Evolutionary conservation across 768 basidiomycete genomes (phyloP).

Genomic region (Naganishia randhawae): DNA sequence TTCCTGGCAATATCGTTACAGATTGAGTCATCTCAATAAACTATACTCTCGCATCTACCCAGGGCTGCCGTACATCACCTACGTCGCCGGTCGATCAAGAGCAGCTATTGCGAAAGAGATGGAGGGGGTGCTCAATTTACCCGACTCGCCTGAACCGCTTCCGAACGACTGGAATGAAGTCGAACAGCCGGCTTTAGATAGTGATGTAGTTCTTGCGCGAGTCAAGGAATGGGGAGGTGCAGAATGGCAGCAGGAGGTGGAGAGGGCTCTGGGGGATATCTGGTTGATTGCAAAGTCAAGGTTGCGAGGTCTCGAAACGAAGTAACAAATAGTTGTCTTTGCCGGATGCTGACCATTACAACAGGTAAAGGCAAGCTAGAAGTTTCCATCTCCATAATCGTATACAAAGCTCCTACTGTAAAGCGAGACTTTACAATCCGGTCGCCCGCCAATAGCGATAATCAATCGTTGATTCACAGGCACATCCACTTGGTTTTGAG

Average conservation of each 20-base stretch:
- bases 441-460: no score
- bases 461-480: not conserved
- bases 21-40: conserved; percentile 67
- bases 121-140: conserved; percentile 60
- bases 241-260: conserved; percentile 66
- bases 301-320: conserved; percentile 13
- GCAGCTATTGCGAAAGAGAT: conserved; percentile 72
- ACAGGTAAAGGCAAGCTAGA: no score
- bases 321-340: not conserved
- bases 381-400: no score
- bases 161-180: conserved; percentile 41
- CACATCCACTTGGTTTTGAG: not conserved
- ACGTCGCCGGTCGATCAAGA: conserved; percentile 78
- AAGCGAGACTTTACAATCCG: no score
- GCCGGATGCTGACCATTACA: not conserved
- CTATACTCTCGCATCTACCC: conserved; percentile 72
- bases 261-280: conserved; percentile 69
- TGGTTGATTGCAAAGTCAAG: conserved; percentile 65
- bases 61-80: conserved; percentile 81
- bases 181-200: conserved; percentile 48
- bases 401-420: no score
- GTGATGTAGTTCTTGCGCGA: conserved; percentile 21
- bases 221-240: conserved; percentile 39
- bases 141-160: conserved; percentile 30
- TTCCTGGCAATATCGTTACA: not conserved